phyloP scores from a whole-genome alignment of 352 stramenopile genomes.

The Phytophthora pinifolia region DNA sequence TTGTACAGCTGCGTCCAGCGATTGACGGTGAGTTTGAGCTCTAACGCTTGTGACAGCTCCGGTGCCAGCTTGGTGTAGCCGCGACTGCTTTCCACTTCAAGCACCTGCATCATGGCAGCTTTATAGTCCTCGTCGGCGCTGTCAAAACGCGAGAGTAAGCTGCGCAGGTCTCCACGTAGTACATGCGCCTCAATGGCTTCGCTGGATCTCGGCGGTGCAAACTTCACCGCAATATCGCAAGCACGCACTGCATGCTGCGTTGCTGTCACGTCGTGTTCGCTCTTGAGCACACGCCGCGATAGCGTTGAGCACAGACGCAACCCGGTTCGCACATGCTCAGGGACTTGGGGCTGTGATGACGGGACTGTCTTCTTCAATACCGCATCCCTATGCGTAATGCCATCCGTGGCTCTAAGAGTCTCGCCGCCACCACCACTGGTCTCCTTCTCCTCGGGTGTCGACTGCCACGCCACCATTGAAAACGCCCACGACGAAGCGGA shows the following conservation, averaged over 20 bases:
- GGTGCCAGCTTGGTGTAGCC: background rate
- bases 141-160: constrained; percentile 43
- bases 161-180: constrained; percentile 55
- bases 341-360: constrained; percentile 2
- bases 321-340: constrained; percentile 33
- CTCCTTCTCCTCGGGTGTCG: constrained; percentile 4
- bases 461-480: constrained; percentile 30
- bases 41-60: constrained; percentile 27
- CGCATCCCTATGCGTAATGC: background rate
- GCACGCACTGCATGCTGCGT: constrained; percentile 39
- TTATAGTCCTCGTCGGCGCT: constrained; percentile 51
- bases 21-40: constrained; percentile 49
- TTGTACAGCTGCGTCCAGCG: constrained; percentile 56
- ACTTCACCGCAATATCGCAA: constrained; percentile 48
- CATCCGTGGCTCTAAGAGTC: background rate
- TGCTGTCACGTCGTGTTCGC: constrained; percentile 35
- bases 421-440: background rate
- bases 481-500: constrained; percentile 33
- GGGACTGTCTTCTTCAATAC: background rate
- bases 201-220: constrained; percentile 25
- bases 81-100: constrained; percentile 1
- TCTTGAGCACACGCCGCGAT: constrained; percentile 41
- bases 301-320: constrained; percentile 45
- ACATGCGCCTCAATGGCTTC: constrained; percentile 42
- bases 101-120: constrained; percentile 15